Conservation (phyloP, 2,329 filamentous ascomycete genomes). For the Sporothrix brasiliensis region DNA sequence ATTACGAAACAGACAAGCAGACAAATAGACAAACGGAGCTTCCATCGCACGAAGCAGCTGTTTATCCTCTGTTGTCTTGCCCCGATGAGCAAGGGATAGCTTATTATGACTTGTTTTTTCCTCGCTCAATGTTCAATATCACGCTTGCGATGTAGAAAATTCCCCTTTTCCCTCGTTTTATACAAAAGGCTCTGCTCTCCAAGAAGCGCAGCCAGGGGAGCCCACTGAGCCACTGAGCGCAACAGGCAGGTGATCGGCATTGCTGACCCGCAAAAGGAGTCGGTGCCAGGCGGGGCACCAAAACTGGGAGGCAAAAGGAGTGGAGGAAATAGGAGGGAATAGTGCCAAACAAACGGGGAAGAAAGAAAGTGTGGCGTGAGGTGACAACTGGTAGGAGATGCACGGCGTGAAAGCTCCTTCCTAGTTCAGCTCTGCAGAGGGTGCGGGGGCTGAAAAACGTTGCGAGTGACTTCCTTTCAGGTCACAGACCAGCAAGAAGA, state of each 20-base stretch:
- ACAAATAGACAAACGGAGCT: too few relatives aligned
- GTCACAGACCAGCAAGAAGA: not conserved
- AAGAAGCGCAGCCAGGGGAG: not conserved
- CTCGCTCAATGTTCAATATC: slow-evolving; percentile 3
- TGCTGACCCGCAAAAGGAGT: slow-evolving; percentile 22
- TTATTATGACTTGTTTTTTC: not conserved
- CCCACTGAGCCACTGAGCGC: not conserved
- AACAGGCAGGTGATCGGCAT: slow-evolving; percentile 17
- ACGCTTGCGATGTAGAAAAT: not conserved
- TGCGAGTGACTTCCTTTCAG: too few relatives aligned
- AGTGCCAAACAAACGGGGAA: too few relatives aligned
- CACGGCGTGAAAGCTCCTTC: slow-evolving; percentile 13
- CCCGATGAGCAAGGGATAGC: too few relatives aligned
- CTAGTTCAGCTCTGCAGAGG: slow-evolving; percentile 15
- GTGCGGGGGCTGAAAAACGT: not conserved
- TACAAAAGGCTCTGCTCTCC: slow-evolving; percentile 8
- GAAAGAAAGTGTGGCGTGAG: not conserved
- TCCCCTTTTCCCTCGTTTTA: slow-evolving; percentile 1
- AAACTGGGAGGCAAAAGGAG: not conserved
- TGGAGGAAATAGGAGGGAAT: not conserved
- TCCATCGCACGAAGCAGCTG: not conserved
- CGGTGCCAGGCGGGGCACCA: slow-evolving; percentile 2
- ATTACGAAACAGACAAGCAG: too few relatives aligned
- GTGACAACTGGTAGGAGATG: not conserved
- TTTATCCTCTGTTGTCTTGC: not conserved